These are phyloP conservation scores for Fusarium siculi DNA, from an alignment of 2,329 filamentous ascomycete species.

Conservation along the genomic window DNA sequence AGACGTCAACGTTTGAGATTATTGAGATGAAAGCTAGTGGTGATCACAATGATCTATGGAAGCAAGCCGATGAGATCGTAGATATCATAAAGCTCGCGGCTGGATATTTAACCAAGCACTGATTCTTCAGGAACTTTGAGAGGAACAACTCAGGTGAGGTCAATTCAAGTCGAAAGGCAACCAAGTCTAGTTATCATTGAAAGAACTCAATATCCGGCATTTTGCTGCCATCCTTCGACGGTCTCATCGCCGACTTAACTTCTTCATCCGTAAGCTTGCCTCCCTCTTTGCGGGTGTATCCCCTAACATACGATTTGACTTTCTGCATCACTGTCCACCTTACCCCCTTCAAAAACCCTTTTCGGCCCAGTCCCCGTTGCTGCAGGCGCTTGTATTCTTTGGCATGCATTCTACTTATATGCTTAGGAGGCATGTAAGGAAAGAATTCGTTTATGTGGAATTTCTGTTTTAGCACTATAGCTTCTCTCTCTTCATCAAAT, in stretches of 20 bases:
- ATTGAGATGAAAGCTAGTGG: background rate
- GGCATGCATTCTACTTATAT: too few species aligned
- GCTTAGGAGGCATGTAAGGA: background rate
- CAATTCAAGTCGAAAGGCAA: background rate
- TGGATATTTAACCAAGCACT: background rate
- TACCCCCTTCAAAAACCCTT: background rate
- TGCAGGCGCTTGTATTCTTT: background rate
- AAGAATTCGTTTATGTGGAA: background rate
- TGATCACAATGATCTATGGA: slow-evolving; percentile 10
- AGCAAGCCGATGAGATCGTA: background rate
- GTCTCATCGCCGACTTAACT: rapidly evolving
- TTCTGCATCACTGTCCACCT: background rate
- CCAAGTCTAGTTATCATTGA: background rate
- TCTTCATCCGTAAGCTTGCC: background rate
- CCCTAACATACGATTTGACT: background rate
- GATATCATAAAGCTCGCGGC: background rate
- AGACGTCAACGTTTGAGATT: background rate
- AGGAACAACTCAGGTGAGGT: background rate
- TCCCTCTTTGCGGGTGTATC: rapidly evolving
- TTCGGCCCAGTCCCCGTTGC: background rate
- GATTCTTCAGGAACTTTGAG: rapidly evolving
- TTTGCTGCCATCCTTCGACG: background rate
- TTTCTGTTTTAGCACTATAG: background rate
- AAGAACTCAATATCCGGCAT: background rate
- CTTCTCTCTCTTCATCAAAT: background rate